Conservation (phyloP, 2,329 filamentous ascomycete species). For the Coniochaeta pulveracea region DNA sequence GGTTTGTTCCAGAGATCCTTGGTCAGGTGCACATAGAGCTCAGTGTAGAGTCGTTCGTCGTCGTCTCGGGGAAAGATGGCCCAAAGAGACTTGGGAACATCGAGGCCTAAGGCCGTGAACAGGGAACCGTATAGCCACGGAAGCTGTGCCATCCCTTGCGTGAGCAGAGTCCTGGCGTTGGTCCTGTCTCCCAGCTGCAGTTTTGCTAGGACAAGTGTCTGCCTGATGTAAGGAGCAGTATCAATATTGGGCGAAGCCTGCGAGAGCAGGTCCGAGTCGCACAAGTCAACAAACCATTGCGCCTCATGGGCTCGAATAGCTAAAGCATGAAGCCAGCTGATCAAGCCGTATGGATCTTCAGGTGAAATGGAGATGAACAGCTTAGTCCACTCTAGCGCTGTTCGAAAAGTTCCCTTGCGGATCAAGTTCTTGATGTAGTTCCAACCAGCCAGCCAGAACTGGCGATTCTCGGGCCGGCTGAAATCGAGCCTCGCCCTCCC, state of each 20-base stretch:
- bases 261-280: conserved; percentile 35
- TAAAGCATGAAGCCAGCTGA: conserved; percentile 71
- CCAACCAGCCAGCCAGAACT: conserved; percentile 84
- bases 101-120: conserved; percentile 69
- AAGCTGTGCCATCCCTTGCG: conserved; percentile 56
- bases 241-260: conserved; percentile 10
- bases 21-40: conserved; percentile 64
- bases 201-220: conserved; percentile 67
- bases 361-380: conserved; percentile 66
- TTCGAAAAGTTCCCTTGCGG: conserved; percentile 87
- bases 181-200: conserved; percentile 56
- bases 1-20: conserved; percentile 82
- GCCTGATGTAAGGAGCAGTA: conserved; percentile 48
- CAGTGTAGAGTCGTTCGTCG: conserved; percentile 57
- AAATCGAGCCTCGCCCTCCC: conserved; percentile 79
- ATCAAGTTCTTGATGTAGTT: conserved; percentile 78
- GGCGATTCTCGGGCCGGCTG: conserved; percentile 71
- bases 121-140: conserved; percentile 80
- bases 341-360: conserved; percentile 72
- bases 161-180: conserved; percentile 54
- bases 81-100: conserved; percentile 74
- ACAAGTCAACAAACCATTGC: conserved; percentile 62
- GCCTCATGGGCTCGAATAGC: conserved; percentile 73
- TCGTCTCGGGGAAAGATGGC: conserved; percentile 57
- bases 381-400: conserved; percentile 89